These are phyloP conservation scores for Carex arenaria DNA, from an alignment of 202 grass and related monocot species.

Conservation along the genomic window DNA sequence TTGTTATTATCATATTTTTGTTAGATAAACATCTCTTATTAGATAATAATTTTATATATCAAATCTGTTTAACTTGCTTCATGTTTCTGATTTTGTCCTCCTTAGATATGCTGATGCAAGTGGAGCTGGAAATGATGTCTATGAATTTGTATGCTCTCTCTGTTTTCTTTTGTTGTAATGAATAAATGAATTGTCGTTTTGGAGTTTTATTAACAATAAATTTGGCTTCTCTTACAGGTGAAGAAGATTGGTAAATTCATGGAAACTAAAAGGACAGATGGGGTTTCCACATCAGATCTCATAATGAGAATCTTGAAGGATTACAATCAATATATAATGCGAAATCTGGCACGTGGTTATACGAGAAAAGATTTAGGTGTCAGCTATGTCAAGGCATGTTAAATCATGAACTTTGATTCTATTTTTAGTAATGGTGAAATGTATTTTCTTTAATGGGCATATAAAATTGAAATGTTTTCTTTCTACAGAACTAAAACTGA, in stretches of 20 bases:
- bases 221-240: constrained; percentile 37
- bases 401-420: constrained; percentile 7
- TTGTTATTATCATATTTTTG: background rate
- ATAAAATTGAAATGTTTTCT: background rate
- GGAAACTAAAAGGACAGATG: constrained; percentile 84
- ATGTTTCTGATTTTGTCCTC: background rate
- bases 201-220: constrained; percentile 14
- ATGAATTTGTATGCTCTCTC: constrained; percentile 63
- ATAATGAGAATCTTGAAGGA: constrained; percentile 99
- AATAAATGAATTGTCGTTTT: background rate
- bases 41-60: background rate
- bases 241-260: constrained; percentile 94
- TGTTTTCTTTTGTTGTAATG: background rate
- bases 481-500: background rate
- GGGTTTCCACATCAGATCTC: constrained; percentile 92
- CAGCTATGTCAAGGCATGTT: constrained; percentile 91
- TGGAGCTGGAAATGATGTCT: constrained; percentile 81
- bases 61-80: background rate
- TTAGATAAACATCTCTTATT: constrained; percentile 1
- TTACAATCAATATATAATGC: constrained; percentile 96
- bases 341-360: constrained; percentile 93
- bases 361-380: constrained; percentile 89
- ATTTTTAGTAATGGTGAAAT: background rate
- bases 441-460: background rate
- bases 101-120: constrained; percentile 90